Percentiles rank a stretch among this genome's conserved stretches.
Conservation (phyloP, 2,329 filamentous ascomycete genomes). For the Verticillium nubilum region DNA sequence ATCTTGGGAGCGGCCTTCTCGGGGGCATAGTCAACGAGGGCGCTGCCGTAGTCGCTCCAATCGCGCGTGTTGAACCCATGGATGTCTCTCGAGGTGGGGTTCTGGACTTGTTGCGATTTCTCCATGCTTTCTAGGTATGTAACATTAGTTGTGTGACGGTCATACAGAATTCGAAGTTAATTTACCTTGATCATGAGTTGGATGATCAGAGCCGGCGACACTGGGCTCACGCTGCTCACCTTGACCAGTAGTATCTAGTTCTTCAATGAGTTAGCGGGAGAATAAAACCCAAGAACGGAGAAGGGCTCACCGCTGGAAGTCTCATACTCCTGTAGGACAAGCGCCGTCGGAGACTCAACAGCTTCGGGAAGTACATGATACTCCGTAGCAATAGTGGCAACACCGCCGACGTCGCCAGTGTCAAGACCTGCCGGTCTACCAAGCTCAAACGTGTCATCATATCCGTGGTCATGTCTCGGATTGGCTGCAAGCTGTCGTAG, state of each 20-base stretch:
- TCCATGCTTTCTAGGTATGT: background rate
- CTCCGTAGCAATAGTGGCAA: background rate
- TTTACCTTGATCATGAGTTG: no score
- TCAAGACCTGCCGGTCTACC: background rate
- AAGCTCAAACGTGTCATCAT: background rate
- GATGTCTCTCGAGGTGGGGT: background rate
- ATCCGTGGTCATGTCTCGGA: background rate
- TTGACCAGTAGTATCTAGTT: background rate
- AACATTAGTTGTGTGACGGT: no score
- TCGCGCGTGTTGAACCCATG: constrained; percentile 2
- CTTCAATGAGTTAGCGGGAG: background rate
- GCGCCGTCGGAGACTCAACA: background rate
- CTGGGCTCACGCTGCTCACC: background rate
- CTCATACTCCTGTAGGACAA: background rate
- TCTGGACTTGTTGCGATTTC: background rate
- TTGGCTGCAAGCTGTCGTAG: background rate
- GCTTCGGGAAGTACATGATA: background rate
- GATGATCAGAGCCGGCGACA: no score
- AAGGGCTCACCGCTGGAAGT: background rate
- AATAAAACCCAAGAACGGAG: background rate
- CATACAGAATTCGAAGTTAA: no score
- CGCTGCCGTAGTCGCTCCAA: constrained; percentile 9
- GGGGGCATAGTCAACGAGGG: constrained; percentile 6
- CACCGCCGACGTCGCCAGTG: background rate
- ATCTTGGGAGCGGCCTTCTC: constrained; percentile 4